Base-by-base conservation (phyloP, 306 rosid genomes). In the barrel medic (Medicago truncatula) region DNA sequence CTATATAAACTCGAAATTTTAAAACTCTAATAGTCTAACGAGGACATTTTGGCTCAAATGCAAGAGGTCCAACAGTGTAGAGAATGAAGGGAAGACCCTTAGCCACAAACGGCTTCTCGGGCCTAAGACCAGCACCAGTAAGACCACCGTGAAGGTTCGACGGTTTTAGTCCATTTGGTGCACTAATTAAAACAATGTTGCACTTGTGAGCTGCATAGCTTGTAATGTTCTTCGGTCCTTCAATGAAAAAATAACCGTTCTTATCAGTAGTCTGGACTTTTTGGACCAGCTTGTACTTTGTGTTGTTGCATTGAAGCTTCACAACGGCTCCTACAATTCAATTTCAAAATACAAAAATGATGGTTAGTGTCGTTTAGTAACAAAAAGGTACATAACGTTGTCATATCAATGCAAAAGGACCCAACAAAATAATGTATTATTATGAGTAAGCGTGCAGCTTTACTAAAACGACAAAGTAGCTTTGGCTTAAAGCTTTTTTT, bases 231-330 rank as follows among this genome's bases (percentile, higher is more conserved):
- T 90, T 88, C 7, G 95, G 82, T 0, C 92, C 93, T 16, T 76
- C 71, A n/a, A 90, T 20, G 87, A 76, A 92, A 86, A 90, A 94
- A 43, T 91, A 88, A 4, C 98, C 98, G 23, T 94, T 87, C 53
- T 91, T 87, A 85, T 94, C 98, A 0, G 89, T 34, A 7, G 38
- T 84, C 44, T 56, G 80, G 0, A 52, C 85, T 3, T 77, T 86
- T 13, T 62, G 59, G 0, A 62, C 77, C 50, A 78, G 2, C 0
- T 80, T 84, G 81, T 85, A 82, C 81, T 40, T 87, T 0, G 90
- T 89, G 88, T 88, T 92, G 81, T 85, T 88, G 84, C 98, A 92
- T 40, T 80, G 81, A 6, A 94, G 81, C 86, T 82, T 86, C 80
- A 92, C 90, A 16, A 65, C 82, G 4, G 96, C 97, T 18, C 87